These are phyloP conservation scores for Citrullus colocynthis DNA, from an alignment of 306 rosid genomes.

Conservation along the genomic window DNA sequence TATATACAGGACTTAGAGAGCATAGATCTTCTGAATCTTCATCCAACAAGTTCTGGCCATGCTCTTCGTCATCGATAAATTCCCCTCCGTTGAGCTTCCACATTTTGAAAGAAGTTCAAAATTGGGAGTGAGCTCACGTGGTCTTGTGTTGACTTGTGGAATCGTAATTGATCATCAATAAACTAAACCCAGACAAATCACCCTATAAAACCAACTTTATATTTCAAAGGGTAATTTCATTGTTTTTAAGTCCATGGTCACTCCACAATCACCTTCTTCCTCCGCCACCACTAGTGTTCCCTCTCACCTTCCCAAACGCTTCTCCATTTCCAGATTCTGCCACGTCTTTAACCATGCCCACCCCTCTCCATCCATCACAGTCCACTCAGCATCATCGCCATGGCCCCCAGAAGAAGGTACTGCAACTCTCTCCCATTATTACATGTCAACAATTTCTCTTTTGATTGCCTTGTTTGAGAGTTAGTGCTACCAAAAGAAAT, in stretches of 20 bases:
- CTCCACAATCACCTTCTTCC: constrained; percentile 36
- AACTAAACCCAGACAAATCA: background rate
- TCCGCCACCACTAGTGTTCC: background rate
- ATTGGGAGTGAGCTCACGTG: background rate
- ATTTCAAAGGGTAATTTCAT: too few species aligned
- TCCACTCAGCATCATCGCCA: constrained; percentile 39
- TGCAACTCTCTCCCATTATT: too few species aligned
- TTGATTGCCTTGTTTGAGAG: background rate
- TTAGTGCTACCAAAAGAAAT: too few species aligned
- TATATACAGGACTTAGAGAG: constrained; percentile 56
- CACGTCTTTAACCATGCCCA: too few species aligned
- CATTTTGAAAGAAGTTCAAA: constrained; percentile 27
- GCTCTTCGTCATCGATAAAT: constrained; percentile 32
- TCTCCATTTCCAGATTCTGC: constrained; percentile 18
- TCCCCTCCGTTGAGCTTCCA: constrained; percentile 36
- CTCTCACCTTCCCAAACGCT: constrained; percentile 16
- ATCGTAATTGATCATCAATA: background rate
- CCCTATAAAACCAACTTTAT: background rate
- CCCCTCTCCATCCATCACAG: constrained; percentile 12
- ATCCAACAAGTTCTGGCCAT: constrained; percentile 36
- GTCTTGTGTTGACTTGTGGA: background rate
- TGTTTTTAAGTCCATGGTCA: background rate
- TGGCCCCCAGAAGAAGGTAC: constrained; percentile 77
- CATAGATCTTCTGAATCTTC: constrained; percentile 52
- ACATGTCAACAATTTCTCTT: background rate